Evolutionary conservation across 306 rosid genomes (phyloP), one percentile per base, ranked within the genome.

Genomic region (Canavalia gladiata): DNA sequence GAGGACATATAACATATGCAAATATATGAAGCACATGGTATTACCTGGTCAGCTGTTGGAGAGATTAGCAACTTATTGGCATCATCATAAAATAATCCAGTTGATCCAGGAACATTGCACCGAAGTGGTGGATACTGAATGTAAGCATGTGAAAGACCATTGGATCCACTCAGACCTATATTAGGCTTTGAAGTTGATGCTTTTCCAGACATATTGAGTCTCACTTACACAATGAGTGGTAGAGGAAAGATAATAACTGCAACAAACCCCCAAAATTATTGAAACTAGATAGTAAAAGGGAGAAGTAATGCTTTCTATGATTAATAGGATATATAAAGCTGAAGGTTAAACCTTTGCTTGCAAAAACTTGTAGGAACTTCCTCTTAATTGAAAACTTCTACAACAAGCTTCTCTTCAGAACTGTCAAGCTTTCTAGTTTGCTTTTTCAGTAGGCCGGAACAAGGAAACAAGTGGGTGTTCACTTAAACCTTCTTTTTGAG

Each of bases 71-170:
- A 84, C 77, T 92, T 95, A 83, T 90, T 92, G 86, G 93, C 99
- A 79, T 95, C 99, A 72, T 95, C 99, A 80, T 89, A 95, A 83
- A 90, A 95, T 83, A 95, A 85, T 41, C 91, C 98, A 82, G 81
- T 77, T 58, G 93, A 85, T 73, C 90, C 97, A 84, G 96, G 85
- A 87, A 85, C 42, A 18, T 87, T 82, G 74, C 97, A 89, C 72
- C 87, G 86, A 63, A 93, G 74, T 28, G 99, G 97, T 18, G 94
- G 97, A 88, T 88, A 85, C 82, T 76, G 94, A 84, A 89, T 85
- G 86, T 90, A 95, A 82, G 89, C 93, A 89, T 95, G 99, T 79
- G 99, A 95, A 80, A 95, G 89, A 68, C 92, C 97, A 81, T 88
- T 87, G 37, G 94, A 90, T 55, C 93, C 92, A 67, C 88, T 92